Evolutionary conservation across 257 asterid genomes (phyloP).

Genomic region (Anisodus tanguticus): DNA sequence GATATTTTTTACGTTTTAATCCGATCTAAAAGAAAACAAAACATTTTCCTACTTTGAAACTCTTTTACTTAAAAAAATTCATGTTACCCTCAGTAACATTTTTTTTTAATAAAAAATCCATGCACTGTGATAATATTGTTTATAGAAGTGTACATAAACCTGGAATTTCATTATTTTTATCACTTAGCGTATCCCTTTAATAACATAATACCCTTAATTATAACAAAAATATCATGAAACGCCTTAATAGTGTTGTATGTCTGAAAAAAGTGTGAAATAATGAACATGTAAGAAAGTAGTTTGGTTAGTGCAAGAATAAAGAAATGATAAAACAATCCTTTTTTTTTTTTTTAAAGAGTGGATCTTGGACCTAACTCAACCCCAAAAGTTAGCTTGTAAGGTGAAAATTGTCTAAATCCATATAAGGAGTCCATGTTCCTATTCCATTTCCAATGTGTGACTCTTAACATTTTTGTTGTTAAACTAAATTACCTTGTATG

Average conservation of each 20-base stretch:
- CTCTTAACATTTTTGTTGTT: not conserved
- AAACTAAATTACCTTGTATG: slow-evolving; percentile 52
- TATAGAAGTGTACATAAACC: not conserved
- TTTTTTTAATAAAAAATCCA: no score
- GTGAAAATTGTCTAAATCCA: no score
- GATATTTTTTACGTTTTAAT: not conserved
- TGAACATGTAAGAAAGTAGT: not conserved
- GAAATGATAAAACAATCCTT: not conserved
- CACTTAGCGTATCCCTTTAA: not conserved
- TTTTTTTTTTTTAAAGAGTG: no score
- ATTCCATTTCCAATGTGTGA: not conserved
- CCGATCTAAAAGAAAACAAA: not conserved
- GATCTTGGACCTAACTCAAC: no score
- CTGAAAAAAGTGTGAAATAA: not conserved
- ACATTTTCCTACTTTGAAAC: no score
- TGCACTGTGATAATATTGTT: no score
- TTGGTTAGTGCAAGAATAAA: slow-evolving; percentile 19
- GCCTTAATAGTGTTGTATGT: no score
- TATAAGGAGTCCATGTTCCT: no score
- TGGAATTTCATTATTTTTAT: not conserved
- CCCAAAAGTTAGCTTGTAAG: no score
- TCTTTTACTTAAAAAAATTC: no score
- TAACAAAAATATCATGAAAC: not conserved
- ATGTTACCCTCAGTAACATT: no score
- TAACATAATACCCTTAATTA: not conserved